Evolutionary conservation across 768 basidiomycete genomes (phyloP), one percentile per base, ranked within the genome.

Genomic region (Gloeostereum incarnatum): DNA sequence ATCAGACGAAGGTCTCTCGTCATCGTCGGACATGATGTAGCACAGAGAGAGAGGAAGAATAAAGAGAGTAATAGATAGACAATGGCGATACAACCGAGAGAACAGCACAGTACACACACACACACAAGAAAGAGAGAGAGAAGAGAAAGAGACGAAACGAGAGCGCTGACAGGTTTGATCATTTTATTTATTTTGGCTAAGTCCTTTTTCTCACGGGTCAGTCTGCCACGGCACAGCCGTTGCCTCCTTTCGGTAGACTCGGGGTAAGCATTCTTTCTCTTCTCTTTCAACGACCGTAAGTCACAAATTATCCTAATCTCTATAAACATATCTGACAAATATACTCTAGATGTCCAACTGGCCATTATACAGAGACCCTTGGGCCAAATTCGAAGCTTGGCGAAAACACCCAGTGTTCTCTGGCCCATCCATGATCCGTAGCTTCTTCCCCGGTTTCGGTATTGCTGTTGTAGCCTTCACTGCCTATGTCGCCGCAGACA

Each of bases 331-430:
- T 14, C 42, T 35, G 37, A 32, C 32, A 51, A 45, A 37, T 11
- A 24, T 31, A 23, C 39, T 34, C 20, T 17, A 48, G 56, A 83
- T 85, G 78, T 51, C 75, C 36, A 74, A 72, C 45, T 68, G 66
- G 39, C 81, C 79, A n/a, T 65, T 86, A 38, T 92, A 81, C 54
- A 81, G 89, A 59, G 92, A 96, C 57, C 90, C 91, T 36, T 96
- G 92, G 92, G 87, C 88, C 16, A 91, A 85, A 62, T 67, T 79
- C 44, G 91, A 96, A 49, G 87, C 89, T 26, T 96, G 90, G 91
- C 73, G 92, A 51, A 90, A 81, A 57, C 79, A 77, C 51, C 80
- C 85, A n/a, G 75, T 93, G 39, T 96, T 96, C 67, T 73, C 78
- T 44, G 84, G 81, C 48, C 77, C 81, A 29, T 72, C 75, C 49